Base-by-base conservation (phyloP, 164 flowering plant genomes). In the Taxillus chinensis region DNA sequence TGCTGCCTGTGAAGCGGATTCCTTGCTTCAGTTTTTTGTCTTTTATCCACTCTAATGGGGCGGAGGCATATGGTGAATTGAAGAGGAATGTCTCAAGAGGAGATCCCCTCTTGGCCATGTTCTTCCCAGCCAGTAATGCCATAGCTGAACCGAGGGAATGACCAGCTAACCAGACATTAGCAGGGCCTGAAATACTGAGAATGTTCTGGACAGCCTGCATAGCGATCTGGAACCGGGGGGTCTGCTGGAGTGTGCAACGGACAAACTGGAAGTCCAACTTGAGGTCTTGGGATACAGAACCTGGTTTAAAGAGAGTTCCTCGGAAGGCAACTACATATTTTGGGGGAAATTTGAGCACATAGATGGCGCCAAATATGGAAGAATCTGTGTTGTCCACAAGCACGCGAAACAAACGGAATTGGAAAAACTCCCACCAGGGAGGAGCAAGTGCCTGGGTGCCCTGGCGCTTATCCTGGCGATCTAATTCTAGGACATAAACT, bases 141-240 rank as follows among this genome's bases (percentile, higher is more conserved):
- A 90, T 76, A 54, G 96, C 88, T 37, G 97, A 68, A 46, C 99
- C 99, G 5, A 95, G 71, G 16, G 99, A 95, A 65, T 95, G 99
- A 39, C 99, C 99, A 39, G 93, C 73, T 45, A 95, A 66, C 96
- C 96, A 95, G 8, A 89, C 61, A 51, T 70, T 81, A 5, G 66
- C 63, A 59, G 64, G 77, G 62, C 83, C 84, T 3, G 79, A 51
- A 14, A 87, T 83, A 39, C 78, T 86, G 58, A 80, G 13, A 3
- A 14, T 49, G 59, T 74, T 74, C 9, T 81, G 70, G 5, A 90
- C 89, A 17, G 87, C 83, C 71, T 82, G 84, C 72, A 86, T 79
- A 13, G 85, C 96, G 15, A 67, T 74, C 70, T 84, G 79, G 57
- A 75, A 82, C 1, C 96, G 84, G 17, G 96, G 71, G 14, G 95